Evolutionary conservation across 805 yeast genomes (phyloP).

Genomic region (Ogataea pini): DNA sequence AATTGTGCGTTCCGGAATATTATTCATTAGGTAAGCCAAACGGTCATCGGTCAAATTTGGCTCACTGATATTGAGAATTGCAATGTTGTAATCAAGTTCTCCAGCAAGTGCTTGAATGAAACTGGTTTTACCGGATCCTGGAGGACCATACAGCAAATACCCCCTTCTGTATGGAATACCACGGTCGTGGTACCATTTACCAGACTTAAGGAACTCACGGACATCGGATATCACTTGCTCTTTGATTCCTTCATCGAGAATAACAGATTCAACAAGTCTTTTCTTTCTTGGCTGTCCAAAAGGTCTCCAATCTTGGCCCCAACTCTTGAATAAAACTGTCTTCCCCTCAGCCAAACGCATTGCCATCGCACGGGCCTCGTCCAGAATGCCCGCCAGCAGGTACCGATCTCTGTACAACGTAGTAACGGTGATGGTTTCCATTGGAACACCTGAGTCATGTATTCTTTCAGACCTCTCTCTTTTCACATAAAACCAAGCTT

Average conservation of each 20-base stretch:
- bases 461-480: conserved; percentile 89
- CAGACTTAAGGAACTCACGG: conserved; percentile 72
- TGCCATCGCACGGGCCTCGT: conserved; percentile 85
- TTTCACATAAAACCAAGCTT: conserved; percentile 84
- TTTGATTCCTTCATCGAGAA: conserved; percentile 74
- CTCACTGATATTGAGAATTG: conserved; percentile 88
- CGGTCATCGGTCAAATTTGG: conserved; percentile 92
- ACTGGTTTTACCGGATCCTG: conserved; percentile 96
- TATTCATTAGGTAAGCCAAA: conserved; percentile 92
- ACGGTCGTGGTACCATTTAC: conserved; percentile 90
- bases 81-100: conserved; percentile 91
- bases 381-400: conserved; percentile 62
- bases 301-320: conserved; percentile 99
- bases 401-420: conserved; percentile 81
- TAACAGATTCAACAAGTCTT: conserved; percentile 80
- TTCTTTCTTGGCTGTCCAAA: conserved; percentile 94
- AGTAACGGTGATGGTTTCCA: conserved; percentile 93
- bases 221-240: conserved; percentile 71
- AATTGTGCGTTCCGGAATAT: conserved; percentile 86
- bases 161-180: conserved; percentile 99
- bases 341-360: conserved; percentile 84
- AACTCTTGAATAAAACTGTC: conserved; percentile 88
- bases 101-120: conserved; percentile 97
- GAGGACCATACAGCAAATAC: conserved; percentile 92
- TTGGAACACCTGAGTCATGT: conserved; percentile 90